Evolutionary conservation across 495 filamentous ascomycete species (phyloP).

Genomic region (Penicillium canariense): DNA sequence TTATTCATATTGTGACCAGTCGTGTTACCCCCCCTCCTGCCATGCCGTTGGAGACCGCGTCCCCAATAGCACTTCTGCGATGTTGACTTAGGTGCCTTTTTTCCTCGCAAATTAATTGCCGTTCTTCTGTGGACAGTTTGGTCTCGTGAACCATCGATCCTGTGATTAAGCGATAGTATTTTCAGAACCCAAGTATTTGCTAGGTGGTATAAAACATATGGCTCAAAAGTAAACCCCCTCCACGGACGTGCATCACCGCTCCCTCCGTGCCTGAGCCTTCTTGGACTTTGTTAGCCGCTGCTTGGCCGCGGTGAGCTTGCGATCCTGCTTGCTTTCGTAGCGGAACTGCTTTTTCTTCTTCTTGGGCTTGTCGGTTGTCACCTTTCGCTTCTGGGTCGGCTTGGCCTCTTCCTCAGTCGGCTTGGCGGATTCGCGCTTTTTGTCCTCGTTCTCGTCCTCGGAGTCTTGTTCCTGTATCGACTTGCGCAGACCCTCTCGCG

Average conservation of each 20-base stretch:
- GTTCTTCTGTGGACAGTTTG: slow-evolving; percentile 7
- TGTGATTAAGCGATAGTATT: slow-evolving; percentile 5
- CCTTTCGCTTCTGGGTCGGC: slow-evolving; percentile 49
- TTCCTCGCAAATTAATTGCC: slow-evolving; percentile 15
- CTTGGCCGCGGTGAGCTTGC: slow-evolving; percentile 64
- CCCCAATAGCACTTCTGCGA: slow-evolving; percentile 21
- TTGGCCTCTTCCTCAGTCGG: slow-evolving; percentile 26
- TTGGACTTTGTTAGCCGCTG: slow-evolving; percentile 59
- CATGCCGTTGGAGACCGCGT: slow-evolving; percentile 28
- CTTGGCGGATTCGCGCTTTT: slow-evolving; percentile 22
- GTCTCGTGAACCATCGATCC: slow-evolving; percentile 21
- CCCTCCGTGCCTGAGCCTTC: slow-evolving; percentile 46
- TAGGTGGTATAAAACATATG: slow-evolving; percentile 15
- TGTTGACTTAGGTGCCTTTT: slow-evolving; percentile 18
- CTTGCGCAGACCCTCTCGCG: slow-evolving; percentile 65
- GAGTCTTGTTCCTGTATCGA: slow-evolving; percentile 47
- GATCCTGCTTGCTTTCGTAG: slow-evolving; percentile 83
- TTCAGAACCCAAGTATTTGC: slow-evolving; percentile 7
- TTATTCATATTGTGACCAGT: slow-evolving; percentile 24
- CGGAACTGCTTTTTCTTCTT: slow-evolving; percentile 86
- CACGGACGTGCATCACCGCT: slow-evolving; percentile 22
- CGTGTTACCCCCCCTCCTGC: slow-evolving; percentile 24
- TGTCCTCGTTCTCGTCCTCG: slow-evolving; percentile 30
- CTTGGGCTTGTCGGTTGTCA: slow-evolving; percentile 58
- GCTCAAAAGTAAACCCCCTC: not conserved